Evolutionary conservation across 495 filamentous ascomycete species (phyloP).

Genomic region (Parathielavia hyrcaniae): DNA sequence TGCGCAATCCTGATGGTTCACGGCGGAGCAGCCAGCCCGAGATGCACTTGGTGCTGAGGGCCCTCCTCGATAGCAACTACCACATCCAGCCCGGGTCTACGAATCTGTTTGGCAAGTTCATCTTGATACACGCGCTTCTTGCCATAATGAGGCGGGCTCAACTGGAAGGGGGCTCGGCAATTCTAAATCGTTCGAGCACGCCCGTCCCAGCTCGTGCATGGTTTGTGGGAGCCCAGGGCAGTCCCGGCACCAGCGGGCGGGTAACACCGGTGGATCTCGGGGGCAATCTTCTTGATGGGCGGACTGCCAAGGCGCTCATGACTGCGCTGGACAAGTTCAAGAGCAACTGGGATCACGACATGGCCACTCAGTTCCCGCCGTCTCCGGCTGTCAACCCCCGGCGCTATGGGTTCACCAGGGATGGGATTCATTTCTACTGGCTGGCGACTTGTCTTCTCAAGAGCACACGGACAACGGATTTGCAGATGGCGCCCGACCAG

Average conservation of each 20-base stretch:
- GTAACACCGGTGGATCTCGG: slow-evolving; percentile 46
- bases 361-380: slow-evolving; percentile 55
- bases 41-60: slow-evolving; percentile 48
- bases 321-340: slow-evolving; percentile 60
- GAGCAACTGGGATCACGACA: slow-evolving; percentile 57
- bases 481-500: slow-evolving; percentile 47
- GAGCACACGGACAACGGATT: slow-evolving; percentile 40
- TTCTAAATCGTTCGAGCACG: slow-evolving; percentile 36
- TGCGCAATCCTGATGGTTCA: slow-evolving; percentile 51
- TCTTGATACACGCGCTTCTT: slow-evolving; percentile 59
- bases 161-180: slow-evolving; percentile 30
- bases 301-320: slow-evolving; percentile 33
- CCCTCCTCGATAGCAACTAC: slow-evolving; percentile 46
- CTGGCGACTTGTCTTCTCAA: slow-evolving; percentile 51
- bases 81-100: slow-evolving; percentile 52
- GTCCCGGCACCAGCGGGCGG: slow-evolving; percentile 39
- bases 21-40: slow-evolving; percentile 53
- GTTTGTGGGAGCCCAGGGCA: slow-evolving; percentile 35
- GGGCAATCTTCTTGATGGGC: slow-evolving; percentile 26
- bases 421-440: slow-evolving; percentile 62
- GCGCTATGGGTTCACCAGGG: slow-evolving; percentile 57
- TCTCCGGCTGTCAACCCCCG: slow-evolving; percentile 35
- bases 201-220: slow-evolving; percentile 47
- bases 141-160: slow-evolving; percentile 45
- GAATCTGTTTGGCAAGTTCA: slow-evolving; percentile 62